These are phyloP conservation scores for Entophlyctis luteolus DNA, from an alignment of 192 early-diverging fungal genomes.

Conservation along the genomic window DNA sequence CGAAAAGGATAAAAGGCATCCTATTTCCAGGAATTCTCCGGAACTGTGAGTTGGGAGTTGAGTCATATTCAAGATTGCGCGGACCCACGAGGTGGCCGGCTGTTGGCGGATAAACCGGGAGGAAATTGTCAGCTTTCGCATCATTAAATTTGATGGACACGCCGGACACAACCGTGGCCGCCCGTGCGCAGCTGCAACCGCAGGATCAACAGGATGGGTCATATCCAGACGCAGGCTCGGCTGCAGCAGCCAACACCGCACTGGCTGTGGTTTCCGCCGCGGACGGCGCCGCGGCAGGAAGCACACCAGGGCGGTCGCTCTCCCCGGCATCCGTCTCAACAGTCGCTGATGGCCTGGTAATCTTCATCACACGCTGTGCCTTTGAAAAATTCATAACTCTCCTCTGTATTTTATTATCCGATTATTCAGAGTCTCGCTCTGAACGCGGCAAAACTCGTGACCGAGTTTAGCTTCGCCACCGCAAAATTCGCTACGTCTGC, in stretches of 20 bases:
- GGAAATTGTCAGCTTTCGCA: not conserved
- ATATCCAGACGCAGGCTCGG: not conserved
- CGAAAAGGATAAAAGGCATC: too few relatives aligned
- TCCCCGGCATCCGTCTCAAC: conserved; percentile 10
- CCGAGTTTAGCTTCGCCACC: conserved; percentile 31
- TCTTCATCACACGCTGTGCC: not conserved
- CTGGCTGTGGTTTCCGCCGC: not conserved
- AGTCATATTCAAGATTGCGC: too few relatives aligned
- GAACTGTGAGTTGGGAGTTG: too few relatives aligned
- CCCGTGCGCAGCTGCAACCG: not conserved
- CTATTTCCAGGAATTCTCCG: too few relatives aligned
- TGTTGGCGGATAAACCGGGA: too few relatives aligned
- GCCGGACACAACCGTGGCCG: not conserved
- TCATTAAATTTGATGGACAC: not conserved
- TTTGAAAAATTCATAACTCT: not conserved
- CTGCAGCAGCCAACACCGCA: not conserved
- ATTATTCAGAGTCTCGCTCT: conserved; percentile 25
- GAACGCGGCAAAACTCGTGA: conserved; percentile 29
- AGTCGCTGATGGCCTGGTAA: conserved; percentile 15
- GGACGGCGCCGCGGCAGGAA: not conserved
- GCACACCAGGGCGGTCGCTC: not conserved
- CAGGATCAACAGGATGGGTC: not conserved
- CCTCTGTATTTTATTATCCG: not conserved
- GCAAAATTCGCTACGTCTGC: conserved; percentile 36
- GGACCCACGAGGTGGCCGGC: too few relatives aligned